These are phyloP conservation scores for Elsinoe australis DNA, from an alignment of 2,329 filamentous ascomycete species.

Conservation along the genomic window DNA sequence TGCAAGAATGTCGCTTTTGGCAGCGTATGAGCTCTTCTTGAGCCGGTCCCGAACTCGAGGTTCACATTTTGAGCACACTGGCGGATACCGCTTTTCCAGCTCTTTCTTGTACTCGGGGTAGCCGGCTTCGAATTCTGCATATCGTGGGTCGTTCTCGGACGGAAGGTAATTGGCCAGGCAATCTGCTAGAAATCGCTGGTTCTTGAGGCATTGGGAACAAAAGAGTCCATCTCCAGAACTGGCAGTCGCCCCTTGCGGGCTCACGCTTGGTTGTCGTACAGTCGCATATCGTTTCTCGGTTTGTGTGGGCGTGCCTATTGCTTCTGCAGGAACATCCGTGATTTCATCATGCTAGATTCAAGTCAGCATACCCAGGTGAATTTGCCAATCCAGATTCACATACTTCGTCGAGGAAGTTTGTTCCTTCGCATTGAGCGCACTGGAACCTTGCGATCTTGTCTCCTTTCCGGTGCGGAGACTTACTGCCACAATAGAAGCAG, in stretches of 20 bases:
- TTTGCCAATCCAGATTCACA: conserved; percentile 23
- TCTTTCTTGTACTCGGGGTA: conserved; percentile 63
- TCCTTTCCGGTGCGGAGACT: conserved; percentile 53
- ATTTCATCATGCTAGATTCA: conserved; percentile 68
- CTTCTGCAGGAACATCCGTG: conserved; percentile 68
- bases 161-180: conserved; percentile 75
- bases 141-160: conserved; percentile 56
- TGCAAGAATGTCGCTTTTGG: conserved; percentile 57
- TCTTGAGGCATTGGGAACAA: conserved; percentile 76
- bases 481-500: conserved; percentile 80
- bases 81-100: conserved; percentile 77
- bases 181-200: conserved; percentile 73
- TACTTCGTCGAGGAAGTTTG: conserved; percentile 85
- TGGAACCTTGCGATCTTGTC: conserved; percentile 57
- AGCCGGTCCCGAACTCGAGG: conserved; percentile 64
- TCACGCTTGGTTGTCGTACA: conserved; percentile 30
- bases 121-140: conserved; percentile 58
- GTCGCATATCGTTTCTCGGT: conserved; percentile 39
- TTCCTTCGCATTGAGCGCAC: conserved; percentile 72
- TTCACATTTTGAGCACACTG: conserved; percentile 76
- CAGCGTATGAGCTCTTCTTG: conserved; percentile 65
- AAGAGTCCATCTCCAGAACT: conserved; percentile 48
- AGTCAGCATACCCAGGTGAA: conserved; percentile 23
- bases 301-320: conserved; percentile 41
- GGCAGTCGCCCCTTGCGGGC: conserved; percentile 35